Percentiles rank a stretch among this genome's conserved stretches.
phyloP scores from a whole-genome alignment of 352 stramenopile species.

The Globisporangium middletonii region DNA sequence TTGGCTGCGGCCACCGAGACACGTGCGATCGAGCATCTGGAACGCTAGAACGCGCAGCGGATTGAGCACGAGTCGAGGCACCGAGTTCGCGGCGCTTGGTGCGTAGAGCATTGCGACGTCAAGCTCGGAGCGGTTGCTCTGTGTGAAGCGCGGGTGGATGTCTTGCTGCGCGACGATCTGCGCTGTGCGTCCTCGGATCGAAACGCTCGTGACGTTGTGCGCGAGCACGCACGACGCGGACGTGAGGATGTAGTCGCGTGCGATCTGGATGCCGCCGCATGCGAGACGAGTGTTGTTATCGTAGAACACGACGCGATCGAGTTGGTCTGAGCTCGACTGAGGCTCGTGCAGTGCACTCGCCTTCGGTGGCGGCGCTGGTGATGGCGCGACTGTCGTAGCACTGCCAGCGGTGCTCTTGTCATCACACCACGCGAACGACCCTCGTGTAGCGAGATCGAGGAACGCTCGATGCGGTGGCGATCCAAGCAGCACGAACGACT shows the following conservation, averaged over 20 bases:
- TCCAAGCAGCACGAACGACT: too few relatives aligned
- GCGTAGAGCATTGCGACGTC: slow-evolving; percentile 6
- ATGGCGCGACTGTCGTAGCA: neutral
- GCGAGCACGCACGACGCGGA: slow-evolving; percentile 3
- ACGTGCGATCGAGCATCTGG: too few relatives aligned
- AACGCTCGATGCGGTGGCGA: too few relatives aligned
- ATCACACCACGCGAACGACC: too few relatives aligned
- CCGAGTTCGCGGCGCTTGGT: neutral
- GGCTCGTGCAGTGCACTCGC: too few relatives aligned
- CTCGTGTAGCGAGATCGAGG: too few relatives aligned
- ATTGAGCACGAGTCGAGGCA: neutral
- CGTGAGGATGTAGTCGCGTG: slow-evolving; percentile 8
- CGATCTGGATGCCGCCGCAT: slow-evolving; percentile 7
- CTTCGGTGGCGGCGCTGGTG: neutral
- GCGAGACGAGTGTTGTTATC: neutral
- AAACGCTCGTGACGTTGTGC: neutral
- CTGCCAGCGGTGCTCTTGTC: too few relatives aligned
- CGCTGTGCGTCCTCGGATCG: neutral
- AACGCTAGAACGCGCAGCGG: too few relatives aligned
- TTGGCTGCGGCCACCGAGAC: too few relatives aligned
- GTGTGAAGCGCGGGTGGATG: neutral
- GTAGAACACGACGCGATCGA: slow-evolving; percentile 1
- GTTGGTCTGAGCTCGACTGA: neutral
- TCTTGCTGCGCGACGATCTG: neutral
- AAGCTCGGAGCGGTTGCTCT: neutral